Conservation (phyloP, 1,139 yeast species). For the Kodamaea anthophila region DNA sequence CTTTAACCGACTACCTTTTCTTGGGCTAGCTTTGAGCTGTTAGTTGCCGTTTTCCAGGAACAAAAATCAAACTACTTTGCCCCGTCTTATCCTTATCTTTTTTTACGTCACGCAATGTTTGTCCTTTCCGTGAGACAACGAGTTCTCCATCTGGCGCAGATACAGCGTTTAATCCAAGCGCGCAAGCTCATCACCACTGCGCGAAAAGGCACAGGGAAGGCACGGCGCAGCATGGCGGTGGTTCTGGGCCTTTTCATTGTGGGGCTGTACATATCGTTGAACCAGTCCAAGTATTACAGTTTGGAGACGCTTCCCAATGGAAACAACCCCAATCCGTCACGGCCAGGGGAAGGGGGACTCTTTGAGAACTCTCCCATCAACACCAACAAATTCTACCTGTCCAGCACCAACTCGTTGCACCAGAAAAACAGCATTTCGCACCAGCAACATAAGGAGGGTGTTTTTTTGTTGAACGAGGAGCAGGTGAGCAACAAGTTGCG, state of each 20-base stretch:
- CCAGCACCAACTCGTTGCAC: constrained; percentile 40
- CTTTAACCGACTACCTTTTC: no score
- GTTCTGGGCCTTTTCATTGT: constrained; percentile 42
- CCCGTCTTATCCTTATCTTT: no score
- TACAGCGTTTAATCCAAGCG: constrained; percentile 15
- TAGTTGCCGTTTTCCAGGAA: no score
- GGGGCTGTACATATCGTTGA: constrained; percentile 39
- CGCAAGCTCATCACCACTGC: no score
- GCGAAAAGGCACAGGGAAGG: no score
- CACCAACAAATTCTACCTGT: constrained; percentile 32
- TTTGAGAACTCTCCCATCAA: constrained; percentile 8
- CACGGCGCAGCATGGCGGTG: constrained; percentile 33
- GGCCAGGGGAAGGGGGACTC: constrained; percentile 9
- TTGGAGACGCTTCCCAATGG: constrained; percentile 29
- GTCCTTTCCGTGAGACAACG: constrained; percentile 29
- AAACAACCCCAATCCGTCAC: constrained; percentile 5
- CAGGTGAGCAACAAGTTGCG: constrained; percentile 70
- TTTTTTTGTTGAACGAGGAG: constrained; percentile 54
- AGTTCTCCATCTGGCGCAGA: constrained; percentile 23
- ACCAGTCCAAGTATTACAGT: constrained; percentile 37
- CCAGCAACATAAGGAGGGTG: constrained; percentile 41
- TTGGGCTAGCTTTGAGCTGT: no score
- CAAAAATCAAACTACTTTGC: no score
- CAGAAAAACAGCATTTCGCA: constrained; percentile 35
- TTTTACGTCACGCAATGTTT: constrained; percentile 19